Base-by-base conservation (phyloP, 192 early-diverging fungal species). In the Oehlia diaphana region DNA sequence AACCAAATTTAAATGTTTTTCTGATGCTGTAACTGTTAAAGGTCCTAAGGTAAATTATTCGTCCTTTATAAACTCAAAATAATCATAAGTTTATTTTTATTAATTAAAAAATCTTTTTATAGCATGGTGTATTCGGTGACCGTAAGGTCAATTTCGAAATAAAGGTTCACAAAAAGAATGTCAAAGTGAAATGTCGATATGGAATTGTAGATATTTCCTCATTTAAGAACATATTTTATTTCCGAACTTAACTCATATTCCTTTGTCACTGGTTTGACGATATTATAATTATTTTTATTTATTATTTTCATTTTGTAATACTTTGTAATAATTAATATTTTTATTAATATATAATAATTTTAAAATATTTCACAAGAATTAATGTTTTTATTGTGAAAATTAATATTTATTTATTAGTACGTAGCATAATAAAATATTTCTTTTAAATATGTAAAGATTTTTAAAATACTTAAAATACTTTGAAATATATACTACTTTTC, bases 11-110 rank as follows among this genome's bases (percentile, higher is more conserved):
- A 65, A 1, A n/a, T 65, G 63, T 65, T 65, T 65, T 65, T 10
- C 26, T 65, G n/a, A 65, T 7, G 63, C 63, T 65, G 63, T 65
- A 26, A 65, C 63, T 10, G 26, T 65, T 65, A 65, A 26, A 65
- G 63, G 63, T 31, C 28, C 63, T 65, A 26, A 65, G 23, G 63
- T 65, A 65, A 3, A 37, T 37, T 2, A 37, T 37, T 37, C 4
- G 35, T 37, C 4, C 35, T 42, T 42, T 42, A 42, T 42, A 4
- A 63, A n/a, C n/a, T 63, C 16, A 63, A 23, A 63, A 23, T 63
- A 63, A 42, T 5, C 0, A 5, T 3, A n/a, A n/a, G n/a, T 63
- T 21, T 63, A 26, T 64, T 0, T 7, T 28, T 64, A 1, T 28
- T n/a, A 26, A 26, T 23, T 63, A 26, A 64, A 64, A 64, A n/a